Base-by-base conservation (phyloP, 441 rosid species). In the Oxalis stricta region DNA sequence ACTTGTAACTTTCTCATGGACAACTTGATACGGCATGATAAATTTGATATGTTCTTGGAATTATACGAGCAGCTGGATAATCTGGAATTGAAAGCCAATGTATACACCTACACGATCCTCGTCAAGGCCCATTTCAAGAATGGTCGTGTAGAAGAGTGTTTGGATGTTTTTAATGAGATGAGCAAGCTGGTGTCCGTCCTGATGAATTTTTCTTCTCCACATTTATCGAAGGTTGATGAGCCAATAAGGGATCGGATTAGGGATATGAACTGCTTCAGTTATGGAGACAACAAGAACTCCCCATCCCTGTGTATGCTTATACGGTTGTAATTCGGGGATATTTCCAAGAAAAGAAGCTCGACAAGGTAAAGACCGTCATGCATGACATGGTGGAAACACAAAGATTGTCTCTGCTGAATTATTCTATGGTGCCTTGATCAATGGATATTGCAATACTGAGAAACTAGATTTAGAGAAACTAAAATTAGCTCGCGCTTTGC, bases 1-100 rank as follows among this genome's bases (percentile, higher is more conserved):
- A 20, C 95, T 0, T 84, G 71, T 53, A 81, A 84, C 62, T 81
- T 60, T 61, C 73, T 84, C 26, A 55, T 87, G 73, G 79, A 75
- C 33, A 62, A 69, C 41, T 43, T 79, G 72, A 43, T 79, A 37
- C 59, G 46, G 7, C 39, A 28, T 41, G 71, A 73, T 7, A 55
- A 68, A 60, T 49, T 49, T 13, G 76, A 68, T 52, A 46, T 48
- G 55, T 71, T 60, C 10, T 18, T 77, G 36, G 69, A 81, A 10
- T 52, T 77, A 40, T 77, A 67, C 32, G 24, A 24, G 41, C 77
- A 71, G 47, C 58, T 82, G 47, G 63, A 70, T 61, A 60, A 44
- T 58, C 32, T 77, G 11, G 84, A 76, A 0, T 32, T 88, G 64
- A 45, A 28, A 10, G 69, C 70, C 7, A 74, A 84, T 33, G 65